Evolutionary conservation across 495 filamentous ascomycete genomes (phyloP), one percentile per base, ranked within the genome.

Genomic region (Neurospora tetrasperma): DNA sequence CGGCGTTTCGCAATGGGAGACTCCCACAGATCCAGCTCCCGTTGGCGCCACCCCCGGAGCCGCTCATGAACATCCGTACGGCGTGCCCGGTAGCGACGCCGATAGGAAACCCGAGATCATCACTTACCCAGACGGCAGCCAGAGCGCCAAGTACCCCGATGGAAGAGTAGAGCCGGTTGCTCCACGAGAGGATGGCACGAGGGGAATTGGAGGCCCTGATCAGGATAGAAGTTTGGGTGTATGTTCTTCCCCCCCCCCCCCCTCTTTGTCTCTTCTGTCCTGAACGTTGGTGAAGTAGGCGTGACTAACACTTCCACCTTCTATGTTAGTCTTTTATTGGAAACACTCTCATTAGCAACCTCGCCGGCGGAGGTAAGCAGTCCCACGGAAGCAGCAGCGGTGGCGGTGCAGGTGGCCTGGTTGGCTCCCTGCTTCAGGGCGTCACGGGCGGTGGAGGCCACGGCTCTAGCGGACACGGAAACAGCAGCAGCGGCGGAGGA

Each of bases 1-100:
- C 3, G 92, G 91, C 31, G 83, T 89, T 38, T 92, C 90, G 62
- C 91, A 92, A 80, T 95, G 92, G 92, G 90, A 93, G 4, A 85
- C 91, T 16, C 92, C 92, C 31, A 92, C 89, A 23, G 84, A 90
- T 71, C 84, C 90, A 44, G 89, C 86, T 7, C 88, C 86, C 23
- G 82, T 78, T 27, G 80, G 82, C 73, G 83, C 80, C 71, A 88
- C 86, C 2, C 88, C 88, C 16, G 84, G 82, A 31, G 78, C 80
- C 9, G 76, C 74, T 16, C 71, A 73, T 70, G 85, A 87, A 20
- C 85, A 87, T 76, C 86, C 86, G 16, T 88, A 87, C 77, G 86
- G 85, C 42, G 80, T 80, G 42, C 85, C 86, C 40, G 76, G 78
- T 46, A 39, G 71, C 27, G 76, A 77, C 9, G 39, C 42, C 41